Evolutionary conservation across 2,329 filamentous ascomycete species (phyloP).

Genomic region (Aspergillus thermomutatus): DNA sequence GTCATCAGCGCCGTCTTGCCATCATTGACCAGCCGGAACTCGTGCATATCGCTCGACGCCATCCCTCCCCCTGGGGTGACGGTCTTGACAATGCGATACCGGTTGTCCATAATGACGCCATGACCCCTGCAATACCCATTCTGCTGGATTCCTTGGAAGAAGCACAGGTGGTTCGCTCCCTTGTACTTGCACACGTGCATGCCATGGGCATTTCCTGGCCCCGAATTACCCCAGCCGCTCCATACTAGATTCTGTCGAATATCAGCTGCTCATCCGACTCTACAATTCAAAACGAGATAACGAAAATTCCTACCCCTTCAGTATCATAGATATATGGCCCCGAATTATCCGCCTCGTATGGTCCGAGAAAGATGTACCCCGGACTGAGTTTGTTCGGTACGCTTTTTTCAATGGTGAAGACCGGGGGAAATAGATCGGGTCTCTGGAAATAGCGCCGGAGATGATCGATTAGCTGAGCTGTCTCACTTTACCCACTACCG

Average conservation of each 20-base stretch:
- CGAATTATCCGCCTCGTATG: conserved; percentile 48
- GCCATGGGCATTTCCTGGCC: conserved; percentile 49
- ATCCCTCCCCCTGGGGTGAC: conserved; percentile 41
- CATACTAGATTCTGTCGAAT: conserved; percentile 45
- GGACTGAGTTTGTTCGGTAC: conserved; percentile 36
- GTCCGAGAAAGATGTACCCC: conserved; percentile 51
- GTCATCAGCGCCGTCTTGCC: conserved; percentile 42
- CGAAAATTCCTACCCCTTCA: conserved; percentile 35
- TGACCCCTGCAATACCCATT: conserved; percentile 52
- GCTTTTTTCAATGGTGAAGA: conserved; percentile 30
- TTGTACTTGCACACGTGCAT: conserved; percentile 50
- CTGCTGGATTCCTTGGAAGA: conserved; percentile 51
- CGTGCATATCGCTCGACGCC: conserved; percentile 51
- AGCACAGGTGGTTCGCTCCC: conserved; percentile 49
- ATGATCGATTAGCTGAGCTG: neutral
- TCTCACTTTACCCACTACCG: neutral
- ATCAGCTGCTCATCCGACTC: conserved; percentile 7
- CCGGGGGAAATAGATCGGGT: conserved; percentile 38
- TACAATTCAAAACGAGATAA: neutral
- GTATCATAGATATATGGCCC: conserved; percentile 53
- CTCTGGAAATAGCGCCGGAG: conserved; percentile 22
- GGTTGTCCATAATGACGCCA: conserved; percentile 51
- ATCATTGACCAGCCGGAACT: conserved; percentile 47
- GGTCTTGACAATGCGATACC: conserved; percentile 48
- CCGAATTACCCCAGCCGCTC: conserved; percentile 48